A percentile compares a stretch with the other conserved stretches of the same genome.
Conservation (phyloP, 139 green algal species). For the Astrephomene gubernaculifera region DNA sequence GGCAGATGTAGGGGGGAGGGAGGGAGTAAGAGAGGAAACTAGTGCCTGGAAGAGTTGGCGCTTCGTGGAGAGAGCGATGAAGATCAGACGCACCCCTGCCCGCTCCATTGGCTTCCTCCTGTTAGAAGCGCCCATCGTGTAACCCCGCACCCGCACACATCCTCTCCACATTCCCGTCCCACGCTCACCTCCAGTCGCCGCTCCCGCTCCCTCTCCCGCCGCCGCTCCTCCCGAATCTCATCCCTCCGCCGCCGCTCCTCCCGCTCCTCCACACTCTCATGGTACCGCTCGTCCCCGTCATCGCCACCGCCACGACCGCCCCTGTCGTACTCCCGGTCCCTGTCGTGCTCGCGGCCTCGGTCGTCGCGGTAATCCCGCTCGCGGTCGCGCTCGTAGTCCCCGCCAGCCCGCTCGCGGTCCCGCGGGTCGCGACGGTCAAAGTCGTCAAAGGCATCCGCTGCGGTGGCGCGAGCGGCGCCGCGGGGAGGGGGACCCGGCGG, state of each 20-base stretch:
- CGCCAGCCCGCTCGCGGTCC: neutral
- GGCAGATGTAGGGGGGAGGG: neutral
- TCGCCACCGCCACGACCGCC: conserved; percentile 4
- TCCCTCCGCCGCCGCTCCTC: conserved; percentile 85
- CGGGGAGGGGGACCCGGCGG: conserved; percentile 36
- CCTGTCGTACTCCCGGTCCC: conserved; percentile 13
- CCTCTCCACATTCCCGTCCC: neutral
- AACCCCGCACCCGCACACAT: neutral
- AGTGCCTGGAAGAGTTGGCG: no score
- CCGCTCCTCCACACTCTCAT: conserved; percentile 73
- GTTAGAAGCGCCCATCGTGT: no score
- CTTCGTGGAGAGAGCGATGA: no score
- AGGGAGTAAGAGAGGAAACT: neutral
- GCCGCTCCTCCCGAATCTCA: conserved; percentile 83
- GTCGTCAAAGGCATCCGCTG: conserved; percentile 28
- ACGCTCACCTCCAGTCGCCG: conserved; percentile 78
- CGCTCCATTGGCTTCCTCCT: neutral
- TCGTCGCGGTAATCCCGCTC: conserved; percentile 9
- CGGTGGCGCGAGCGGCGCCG: conserved; percentile 1
- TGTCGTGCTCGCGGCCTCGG: conserved; percentile 13
- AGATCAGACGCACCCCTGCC: no score
- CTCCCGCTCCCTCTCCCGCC: conserved; percentile 92
- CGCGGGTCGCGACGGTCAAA: neutral
- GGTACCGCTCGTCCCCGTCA: conserved; percentile 18
- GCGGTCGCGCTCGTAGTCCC: neutral